Base-by-base conservation (phyloP, 2,329 filamentous ascomycete species). In the Ceratocystis alfenasii region DNA sequence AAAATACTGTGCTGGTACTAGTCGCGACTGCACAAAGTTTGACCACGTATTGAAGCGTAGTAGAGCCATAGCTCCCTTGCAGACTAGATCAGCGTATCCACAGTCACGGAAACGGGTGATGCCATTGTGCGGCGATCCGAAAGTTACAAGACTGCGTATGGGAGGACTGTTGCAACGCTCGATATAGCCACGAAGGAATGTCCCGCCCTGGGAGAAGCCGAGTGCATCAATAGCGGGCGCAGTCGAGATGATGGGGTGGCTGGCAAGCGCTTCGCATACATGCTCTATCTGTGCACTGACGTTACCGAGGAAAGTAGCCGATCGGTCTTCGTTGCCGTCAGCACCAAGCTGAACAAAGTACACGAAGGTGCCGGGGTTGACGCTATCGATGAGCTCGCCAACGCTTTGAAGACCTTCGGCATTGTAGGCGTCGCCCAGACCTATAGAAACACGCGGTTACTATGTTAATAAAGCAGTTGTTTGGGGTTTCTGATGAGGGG, bases 1-100 rank as follows among this genome's bases (percentile, higher is more conserved):
- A 79, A 88, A 97, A 78, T 99, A 99, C 78, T 99, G 94, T 41
- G 94, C 93, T 0, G 94, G 94, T 3, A 99, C 89, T 7, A 97
- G 80, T 20, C 83, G 83, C 63, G 78, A 80, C 79, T 97, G 94
- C 5, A 94, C 89, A 71, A 87, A 87, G 30, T 76, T 73, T 48
- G 83, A 84, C 90, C 91, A 99, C 1, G 88, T 90, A 71, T 93
- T 93, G 55, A 83, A 83, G 67, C 85, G 84, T 64, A 99, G 78
- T 55, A 96, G 78, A 0, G 85, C 86, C 76, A 93, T 88, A 59
- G 90, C 90, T 30, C 84, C 85, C 68, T 86, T 85, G 78, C 94
- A 99, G 2, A 96, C 73, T 79, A 87, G 88, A 75, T 99, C 93
- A 5, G 79, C 81, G 17, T 78, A 70, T 2, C 77, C 80, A 77